Evolutionary conservation across 2,329 filamentous ascomycete species (phyloP).

Genomic region (Cladophialophora bantiana): DNA sequence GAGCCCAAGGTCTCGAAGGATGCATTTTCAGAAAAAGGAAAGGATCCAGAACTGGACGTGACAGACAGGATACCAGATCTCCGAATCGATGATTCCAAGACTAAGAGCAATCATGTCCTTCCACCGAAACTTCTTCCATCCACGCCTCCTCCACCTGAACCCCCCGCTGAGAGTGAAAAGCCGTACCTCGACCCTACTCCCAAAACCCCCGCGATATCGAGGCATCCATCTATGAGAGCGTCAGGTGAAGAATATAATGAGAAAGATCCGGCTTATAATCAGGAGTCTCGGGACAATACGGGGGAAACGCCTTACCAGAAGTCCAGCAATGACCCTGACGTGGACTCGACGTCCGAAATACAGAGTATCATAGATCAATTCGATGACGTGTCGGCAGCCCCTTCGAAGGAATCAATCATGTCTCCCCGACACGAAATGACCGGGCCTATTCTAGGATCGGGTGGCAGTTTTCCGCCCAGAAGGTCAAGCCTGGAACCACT

Average conservation of each 20-base stretch:
- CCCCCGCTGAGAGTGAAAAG: constrained; percentile 58
- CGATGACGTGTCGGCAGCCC: constrained; percentile 73
- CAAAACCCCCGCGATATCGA: constrained; percentile 52
- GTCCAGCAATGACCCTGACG: constrained; percentile 55
- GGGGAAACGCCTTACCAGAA: constrained; percentile 58
- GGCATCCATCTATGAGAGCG: constrained; percentile 44
- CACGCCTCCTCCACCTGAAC: constrained; percentile 52
- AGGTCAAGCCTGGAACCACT: constrained; percentile 84
- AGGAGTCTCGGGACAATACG: constrained; percentile 57
- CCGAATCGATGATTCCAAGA: constrained; percentile 9
- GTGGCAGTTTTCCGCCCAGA: constrained; percentile 76
- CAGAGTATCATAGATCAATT: constrained; percentile 99
- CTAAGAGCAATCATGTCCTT: constrained; percentile 13
- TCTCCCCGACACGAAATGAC: constrained; percentile 83
- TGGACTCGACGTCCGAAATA: constrained; percentile 81
- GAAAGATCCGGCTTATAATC: constrained; percentile 34
- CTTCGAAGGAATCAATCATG: constrained; percentile 84
- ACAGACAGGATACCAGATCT: constrained; percentile 23
- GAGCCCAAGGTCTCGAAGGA: neutral
- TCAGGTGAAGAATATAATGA: constrained; percentile 36
- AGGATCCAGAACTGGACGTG: constrained; percentile 7
- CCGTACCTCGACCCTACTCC: constrained; percentile 60
- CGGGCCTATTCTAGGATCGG: constrained; percentile 74
- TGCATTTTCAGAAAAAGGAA: constrained; percentile 5
- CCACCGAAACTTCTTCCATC: constrained; percentile 35